Evolutionary conservation across 208 protist genomes (phyloP).

Genomic region (Strigomonas culicis): DNA sequence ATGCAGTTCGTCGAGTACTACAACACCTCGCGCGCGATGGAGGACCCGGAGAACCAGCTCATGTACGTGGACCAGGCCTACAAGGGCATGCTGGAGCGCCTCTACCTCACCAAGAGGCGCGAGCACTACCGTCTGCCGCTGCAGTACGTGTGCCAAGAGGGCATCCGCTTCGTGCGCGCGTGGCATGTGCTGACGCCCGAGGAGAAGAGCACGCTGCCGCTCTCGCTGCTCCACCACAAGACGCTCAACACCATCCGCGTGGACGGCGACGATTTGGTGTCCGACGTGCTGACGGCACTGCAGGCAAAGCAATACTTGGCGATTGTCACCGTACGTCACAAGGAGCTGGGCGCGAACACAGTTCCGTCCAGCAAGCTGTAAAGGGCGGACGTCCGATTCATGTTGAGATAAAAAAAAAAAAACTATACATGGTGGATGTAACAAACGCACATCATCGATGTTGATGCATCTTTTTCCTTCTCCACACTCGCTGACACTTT

Average conservation of each 20-base stretch:
- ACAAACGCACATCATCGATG: too few species aligned
- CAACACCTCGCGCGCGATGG: constrained; percentile 65
- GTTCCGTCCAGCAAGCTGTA: background rate
- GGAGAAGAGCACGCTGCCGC: constrained; percentile 32
- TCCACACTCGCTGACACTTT: background rate
- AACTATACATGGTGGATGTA: too few species aligned
- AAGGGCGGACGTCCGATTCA: background rate
- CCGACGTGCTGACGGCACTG: constrained; percentile 62
- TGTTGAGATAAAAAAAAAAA: background rate
- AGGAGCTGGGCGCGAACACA: background rate
- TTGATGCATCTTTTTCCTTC: background rate
- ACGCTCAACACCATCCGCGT: constrained; percentile 71
- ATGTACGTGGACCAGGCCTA: constrained; percentile 56
- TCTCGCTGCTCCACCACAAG: constrained; percentile 66
- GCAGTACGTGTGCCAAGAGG: constrained; percentile 42
- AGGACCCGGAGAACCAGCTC: constrained; percentile 61
- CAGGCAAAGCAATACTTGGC: constrained; percentile 80
- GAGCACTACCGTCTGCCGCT: constrained; percentile 53
- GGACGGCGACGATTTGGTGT: constrained; percentile 42
- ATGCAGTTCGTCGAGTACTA: constrained; percentile 91
- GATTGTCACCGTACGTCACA: constrained; percentile 35
- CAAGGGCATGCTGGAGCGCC: constrained; percentile 40
- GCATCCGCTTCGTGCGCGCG: constrained; percentile 39
- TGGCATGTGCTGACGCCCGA: constrained; percentile 45
- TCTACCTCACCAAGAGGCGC: constrained; percentile 57